Percentiles rank a stretch among this genome's conserved stretches.
These are phyloP conservation scores for Zoysia matrella DNA, from an alignment of 202 grass and related monocot genomes.

Conservation along the genomic window DNA sequence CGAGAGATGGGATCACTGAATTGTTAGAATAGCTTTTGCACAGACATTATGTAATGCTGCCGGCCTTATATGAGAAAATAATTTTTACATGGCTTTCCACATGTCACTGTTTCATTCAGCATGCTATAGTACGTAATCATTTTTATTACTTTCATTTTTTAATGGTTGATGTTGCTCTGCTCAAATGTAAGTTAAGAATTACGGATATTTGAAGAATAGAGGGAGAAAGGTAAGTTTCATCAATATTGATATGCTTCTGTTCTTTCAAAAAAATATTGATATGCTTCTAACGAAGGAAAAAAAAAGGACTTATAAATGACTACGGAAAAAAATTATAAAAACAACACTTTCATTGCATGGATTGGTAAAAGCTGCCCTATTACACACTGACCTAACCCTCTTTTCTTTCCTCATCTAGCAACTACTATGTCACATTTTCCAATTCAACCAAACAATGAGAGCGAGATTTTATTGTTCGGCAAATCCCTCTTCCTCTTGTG, in stretches of 20 bases:
- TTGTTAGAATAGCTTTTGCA: background rate
- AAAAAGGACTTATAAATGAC: background rate
- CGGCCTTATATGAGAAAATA: background rate
- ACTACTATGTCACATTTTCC: background rate
- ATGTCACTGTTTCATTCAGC: background rate
- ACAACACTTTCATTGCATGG: background rate
- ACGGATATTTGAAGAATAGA: no score
- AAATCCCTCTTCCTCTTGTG: conserved; percentile 36
- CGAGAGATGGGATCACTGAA: background rate
- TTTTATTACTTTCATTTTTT: no score
- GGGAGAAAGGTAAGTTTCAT: no score
- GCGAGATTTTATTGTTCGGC: conserved; percentile 26
- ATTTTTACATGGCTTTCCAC: background rate
- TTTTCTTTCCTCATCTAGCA: background rate
- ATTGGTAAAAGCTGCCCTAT: background rate
- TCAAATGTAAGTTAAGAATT: no score
- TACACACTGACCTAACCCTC: background rate
- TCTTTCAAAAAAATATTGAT: no score
- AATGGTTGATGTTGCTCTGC: no score
- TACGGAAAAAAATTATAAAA: background rate
- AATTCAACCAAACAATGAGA: conserved; percentile 5
- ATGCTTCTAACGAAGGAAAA: background rate
- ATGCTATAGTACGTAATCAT: no score
- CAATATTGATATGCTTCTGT: no score
- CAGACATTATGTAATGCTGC: background rate